Percentiles rank a stretch among this genome's conserved stretches.
Conservation (phyloP, 306 rosid species). For the Rosa persica region DNA sequence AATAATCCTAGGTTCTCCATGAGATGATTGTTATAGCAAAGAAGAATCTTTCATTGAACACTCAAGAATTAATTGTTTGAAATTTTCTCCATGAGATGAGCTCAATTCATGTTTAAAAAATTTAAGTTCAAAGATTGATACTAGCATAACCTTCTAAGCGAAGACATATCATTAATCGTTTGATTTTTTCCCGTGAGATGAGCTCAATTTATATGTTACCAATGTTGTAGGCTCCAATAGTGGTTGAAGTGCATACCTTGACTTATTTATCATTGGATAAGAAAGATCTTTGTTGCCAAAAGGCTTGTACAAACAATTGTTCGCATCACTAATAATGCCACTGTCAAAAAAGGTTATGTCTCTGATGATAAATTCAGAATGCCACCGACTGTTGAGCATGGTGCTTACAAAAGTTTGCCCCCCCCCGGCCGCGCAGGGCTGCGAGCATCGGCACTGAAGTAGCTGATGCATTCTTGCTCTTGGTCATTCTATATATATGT, state of each 20-base stretch:
- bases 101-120: too few species aligned
- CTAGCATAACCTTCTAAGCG: too few species aligned
- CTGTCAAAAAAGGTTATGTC: not conserved
- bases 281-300: not conserved
- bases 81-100: too few species aligned
- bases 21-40: too few species aligned
- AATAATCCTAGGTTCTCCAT: too few species aligned
- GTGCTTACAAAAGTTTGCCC: not conserved
- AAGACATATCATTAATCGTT: too few species aligned
- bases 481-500: not conserved
- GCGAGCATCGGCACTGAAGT: not conserved
- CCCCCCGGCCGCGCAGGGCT: too few species aligned
- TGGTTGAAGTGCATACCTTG: not conserved
- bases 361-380: not conserved
- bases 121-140: too few species aligned
- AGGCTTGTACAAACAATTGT: not conserved
- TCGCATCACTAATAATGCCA: not conserved
- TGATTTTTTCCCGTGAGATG: not conserved
- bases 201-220: not conserved
- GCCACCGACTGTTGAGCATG: not conserved
- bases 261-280: not conserved
- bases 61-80: not conserved
- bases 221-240: too few species aligned
- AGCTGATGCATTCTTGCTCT: not conserved
- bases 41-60: too few species aligned